A percentile compares a stretch with the other conserved stretches of the same genome.
These are phyloP conservation scores for Hevea brasiliensis DNA, from an alignment of 345 rosid genomes.

Conservation along the genomic window DNA sequence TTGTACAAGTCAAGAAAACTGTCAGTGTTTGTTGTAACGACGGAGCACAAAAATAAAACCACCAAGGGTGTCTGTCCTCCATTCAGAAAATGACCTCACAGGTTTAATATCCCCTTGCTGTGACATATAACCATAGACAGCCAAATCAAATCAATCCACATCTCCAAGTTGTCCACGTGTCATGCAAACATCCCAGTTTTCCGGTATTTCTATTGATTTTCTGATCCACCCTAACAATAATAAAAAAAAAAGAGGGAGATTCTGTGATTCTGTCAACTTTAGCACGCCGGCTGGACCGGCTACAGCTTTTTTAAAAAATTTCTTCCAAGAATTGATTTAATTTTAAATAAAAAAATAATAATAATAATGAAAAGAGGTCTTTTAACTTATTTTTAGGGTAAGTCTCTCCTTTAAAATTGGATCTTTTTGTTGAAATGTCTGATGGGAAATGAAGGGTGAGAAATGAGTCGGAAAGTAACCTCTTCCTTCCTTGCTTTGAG, in stretches of 20 bases:
- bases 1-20: slow-evolving; percentile 35
- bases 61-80: neutral
- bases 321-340: too few species aligned
- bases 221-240: neutral
- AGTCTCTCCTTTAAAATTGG: slow-evolving; percentile 37
- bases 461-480: slow-evolving; percentile 26
- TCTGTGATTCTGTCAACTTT: slow-evolving; percentile 17
- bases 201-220: too few species aligned
- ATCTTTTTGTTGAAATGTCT: slow-evolving; percentile 47
- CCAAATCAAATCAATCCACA: slow-evolving; percentile 7
- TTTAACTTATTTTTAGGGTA: slow-evolving; percentile 17
- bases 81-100: neutral
- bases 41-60: slow-evolving; percentile 26
- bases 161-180: slow-evolving; percentile 4
- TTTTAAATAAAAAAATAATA: neutral
- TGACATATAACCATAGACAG: neutral
- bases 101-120: neutral
- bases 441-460: slow-evolving; percentile 36
- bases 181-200: slow-evolving; percentile 5
- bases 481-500: slow-evolving; percentile 23
- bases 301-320: neutral
- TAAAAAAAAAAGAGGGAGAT: neutral
- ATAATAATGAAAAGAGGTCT: neutral
- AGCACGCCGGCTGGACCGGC: slow-evolving; percentile 35
- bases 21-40: slow-evolving; percentile 49